phyloP scores from a whole-genome alignment of 306 rosid genomes.

The Castanospermum australe region DNA sequence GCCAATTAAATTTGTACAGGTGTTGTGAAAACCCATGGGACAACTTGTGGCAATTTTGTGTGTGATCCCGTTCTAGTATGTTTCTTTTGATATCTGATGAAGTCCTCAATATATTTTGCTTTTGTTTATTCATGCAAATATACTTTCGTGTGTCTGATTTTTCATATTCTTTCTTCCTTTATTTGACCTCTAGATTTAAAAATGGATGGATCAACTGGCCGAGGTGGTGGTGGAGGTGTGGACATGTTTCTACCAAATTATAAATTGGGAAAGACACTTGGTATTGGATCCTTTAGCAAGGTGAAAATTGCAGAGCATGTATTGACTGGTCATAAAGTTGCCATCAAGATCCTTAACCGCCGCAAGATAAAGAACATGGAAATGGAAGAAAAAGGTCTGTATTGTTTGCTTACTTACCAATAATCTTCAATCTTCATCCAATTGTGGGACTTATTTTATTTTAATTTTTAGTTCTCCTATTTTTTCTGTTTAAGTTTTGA shows the following conservation, averaged over 20 bases:
- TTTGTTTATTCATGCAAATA: neutral
- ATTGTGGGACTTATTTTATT: neutral
- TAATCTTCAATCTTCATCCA: constrained; percentile 5
- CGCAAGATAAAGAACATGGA: constrained; percentile 80
- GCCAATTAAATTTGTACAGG: neutral
- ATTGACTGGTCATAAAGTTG: constrained; percentile 85
- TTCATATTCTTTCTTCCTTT: constrained; percentile 9
- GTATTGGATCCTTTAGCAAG: constrained; percentile 88
- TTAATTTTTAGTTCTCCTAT: neutral
- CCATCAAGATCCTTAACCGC: constrained; percentile 92
- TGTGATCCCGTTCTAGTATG: constrained; percentile 13
- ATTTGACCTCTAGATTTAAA: constrained; percentile 30
- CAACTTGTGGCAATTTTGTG: neutral
- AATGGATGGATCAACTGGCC: constrained; percentile 63
- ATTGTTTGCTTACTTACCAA: neutral
- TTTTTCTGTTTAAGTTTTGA: constrained; percentile 11
- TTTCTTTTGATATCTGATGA: constrained; percentile 20
- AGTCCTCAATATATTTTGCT: neutral
- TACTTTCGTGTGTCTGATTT: constrained; percentile 3
- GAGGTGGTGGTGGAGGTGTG: constrained; percentile 47
- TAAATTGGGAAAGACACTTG: constrained; percentile 94
- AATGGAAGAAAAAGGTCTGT: constrained; percentile 90
- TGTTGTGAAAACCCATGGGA: neutral
- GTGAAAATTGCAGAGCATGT: constrained; percentile 92
- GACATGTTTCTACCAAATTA: constrained; percentile 68